These are phyloP conservation scores for Dacryopinax spathularia DNA, from an alignment of 768 basidiomycete genomes.

Conservation along the genomic window DNA sequence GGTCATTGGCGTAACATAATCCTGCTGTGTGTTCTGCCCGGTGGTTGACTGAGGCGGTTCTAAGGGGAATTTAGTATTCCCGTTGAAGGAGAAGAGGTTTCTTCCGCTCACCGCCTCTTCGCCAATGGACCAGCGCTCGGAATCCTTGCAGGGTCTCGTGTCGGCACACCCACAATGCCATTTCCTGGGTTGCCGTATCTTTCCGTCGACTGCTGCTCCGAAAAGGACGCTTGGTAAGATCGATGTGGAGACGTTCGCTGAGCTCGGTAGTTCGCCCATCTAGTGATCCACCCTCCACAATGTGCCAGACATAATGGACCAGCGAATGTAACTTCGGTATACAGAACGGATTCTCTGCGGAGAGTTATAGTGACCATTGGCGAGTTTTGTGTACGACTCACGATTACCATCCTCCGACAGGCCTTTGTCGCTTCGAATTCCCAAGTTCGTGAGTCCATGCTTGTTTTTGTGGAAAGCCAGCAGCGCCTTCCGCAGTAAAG, in stretches of 20 bases:
- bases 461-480: slow-evolving; percentile 28
- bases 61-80: not conserved
- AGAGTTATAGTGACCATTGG: not conserved
- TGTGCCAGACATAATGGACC: slow-evolving; percentile 24
- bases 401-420: not conserved
- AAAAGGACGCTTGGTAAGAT: slow-evolving; percentile 15
- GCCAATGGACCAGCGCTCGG: not conserved
- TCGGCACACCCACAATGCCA: not conserved
- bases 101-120: not conserved
- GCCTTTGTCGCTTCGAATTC: slow-evolving; percentile 16
- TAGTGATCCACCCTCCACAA: slow-evolving; percentile 24
- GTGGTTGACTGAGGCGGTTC: too few relatives aligned
- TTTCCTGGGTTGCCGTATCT: not conserved
- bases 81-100: not conserved
- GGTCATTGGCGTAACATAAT: too few relatives aligned
- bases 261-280: slow-evolving; percentile 31
- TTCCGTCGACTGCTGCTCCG: not conserved
- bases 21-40: too few relatives aligned
- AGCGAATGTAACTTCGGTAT: slow-evolving; percentile 32
- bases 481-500: slow-evolving; percentile 19
- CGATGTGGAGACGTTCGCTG: slow-evolving; percentile 28
- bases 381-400: not conserved
- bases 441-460: slow-evolving; percentile 24
- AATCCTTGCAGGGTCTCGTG: not conserved
- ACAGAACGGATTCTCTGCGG: slow-evolving; percentile 22